Base-by-base conservation (phyloP, 345 rosid genomes). In the Litchi chinensis region DNA sequence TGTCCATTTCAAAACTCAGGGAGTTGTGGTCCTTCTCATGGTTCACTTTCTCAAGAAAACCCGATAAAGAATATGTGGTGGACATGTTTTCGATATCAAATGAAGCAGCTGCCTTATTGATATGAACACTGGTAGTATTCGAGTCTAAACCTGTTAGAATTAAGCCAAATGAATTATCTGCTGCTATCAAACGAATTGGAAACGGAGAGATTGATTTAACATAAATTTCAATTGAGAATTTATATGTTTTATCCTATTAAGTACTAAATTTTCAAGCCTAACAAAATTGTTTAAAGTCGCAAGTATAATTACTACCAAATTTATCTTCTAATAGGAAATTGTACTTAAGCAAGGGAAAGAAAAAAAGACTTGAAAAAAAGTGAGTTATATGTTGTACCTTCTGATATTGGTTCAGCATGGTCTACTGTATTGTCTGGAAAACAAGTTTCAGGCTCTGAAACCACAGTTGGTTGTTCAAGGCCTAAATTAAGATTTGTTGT, bases 101-200 rank as follows among this genome's bases (percentile, higher is more conserved):
- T 46, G 65, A 79, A 73, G 74, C 71, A 57, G 73, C 76, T 57
- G 70, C 41, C 71, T 76, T 86, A 60, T 78, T 76, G 18, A n/a
- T 40, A 21, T 10, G 32, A 19, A 16, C 71, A 19, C 43, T 8
- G 37, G 22, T 24, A 71, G 59, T 18, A 39, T 78, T 72, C 74
- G 73, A 68, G 26, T 76, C 85, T 26, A 68, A 62, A 69, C 82
- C 87, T 83, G 87, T 46, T 50, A 65, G 68, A 73, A 70, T 70
- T 82, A 60, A 24, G 26, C 67, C 66, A 69, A 75, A 70, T 26
- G 7, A 50, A 54, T 84, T 57, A 71, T 21, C 64, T 19, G 10
- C 12, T 12, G 2, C 21, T 8, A 54, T 66, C 40, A 66, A 66
- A 15, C 16, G 32, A 66, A 54, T 54, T 16, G 59, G 6, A 10